A percentile compares a stretch with the other conserved stretches of the same genome.
These are phyloP conservation scores for Ormosia semicastrata DNA, from an alignment of 306 rosid genomes.

Conservation along the genomic window DNA sequence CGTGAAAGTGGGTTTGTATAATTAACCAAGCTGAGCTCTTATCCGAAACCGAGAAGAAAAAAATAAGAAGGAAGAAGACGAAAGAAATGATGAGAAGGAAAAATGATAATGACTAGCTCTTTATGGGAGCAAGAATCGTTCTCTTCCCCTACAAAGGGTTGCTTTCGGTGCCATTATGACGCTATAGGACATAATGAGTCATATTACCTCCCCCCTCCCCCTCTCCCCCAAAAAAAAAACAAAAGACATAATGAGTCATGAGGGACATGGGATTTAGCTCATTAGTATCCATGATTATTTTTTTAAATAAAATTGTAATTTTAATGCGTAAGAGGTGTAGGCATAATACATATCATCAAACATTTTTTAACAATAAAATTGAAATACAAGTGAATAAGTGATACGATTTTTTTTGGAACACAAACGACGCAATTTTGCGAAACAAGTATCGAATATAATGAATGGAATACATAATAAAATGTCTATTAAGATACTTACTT, in stretches of 20 bases:
- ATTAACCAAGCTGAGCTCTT: neutral
- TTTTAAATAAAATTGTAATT: no score
- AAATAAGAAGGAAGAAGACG: neutral
- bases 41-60: neutral
- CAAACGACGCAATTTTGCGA: no score
- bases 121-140: neutral
- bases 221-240: neutral
- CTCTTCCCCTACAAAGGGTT: neutral
- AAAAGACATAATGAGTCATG: neutral
- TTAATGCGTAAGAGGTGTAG: no score
- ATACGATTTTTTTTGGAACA: no score
- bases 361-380: neutral
- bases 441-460: neutral
- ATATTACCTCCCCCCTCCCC: neutral
- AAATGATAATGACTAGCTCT: neutral
- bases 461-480: neutral
- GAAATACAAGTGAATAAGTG: neutral
- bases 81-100: neutral
- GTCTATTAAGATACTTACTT: neutral
- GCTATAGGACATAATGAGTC: conserved; percentile 16
- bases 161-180: conserved; percentile 52
- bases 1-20: conserved; percentile 3
- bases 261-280: neutral
- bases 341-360: neutral
- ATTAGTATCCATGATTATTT: neutral